Percentiles rank a stretch among this genome's conserved stretches.
These are phyloP conservation scores for Lagenidium sp. DNA, from an alignment of 352 stramenopile species.

Conservation along the genomic window DNA sequence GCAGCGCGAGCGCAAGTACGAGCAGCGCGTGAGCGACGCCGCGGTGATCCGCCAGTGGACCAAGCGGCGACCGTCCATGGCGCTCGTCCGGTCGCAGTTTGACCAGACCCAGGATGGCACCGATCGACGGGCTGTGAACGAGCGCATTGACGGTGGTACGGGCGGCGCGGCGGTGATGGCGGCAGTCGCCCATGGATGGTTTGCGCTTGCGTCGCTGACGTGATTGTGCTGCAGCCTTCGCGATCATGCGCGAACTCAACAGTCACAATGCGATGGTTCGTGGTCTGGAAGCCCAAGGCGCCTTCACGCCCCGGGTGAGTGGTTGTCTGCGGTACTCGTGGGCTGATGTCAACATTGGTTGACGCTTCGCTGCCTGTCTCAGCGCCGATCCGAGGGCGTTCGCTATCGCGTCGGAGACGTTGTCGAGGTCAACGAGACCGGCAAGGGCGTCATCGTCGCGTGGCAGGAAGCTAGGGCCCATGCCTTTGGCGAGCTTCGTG, in stretches of 20 bases:
- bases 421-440: conserved; percentile 43
- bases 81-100: conserved; percentile 49
- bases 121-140: conserved; percentile 15
- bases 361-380: not conserved
- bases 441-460: conserved; percentile 45
- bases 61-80: conserved; percentile 17
- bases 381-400: conserved; percentile 42
- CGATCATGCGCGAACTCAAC: conserved; percentile 39
- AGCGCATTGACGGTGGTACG: conserved; percentile 46
- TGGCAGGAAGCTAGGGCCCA: conserved; percentile 35
- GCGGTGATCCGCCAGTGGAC: conserved; percentile 21
- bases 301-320: conserved; percentile 45
- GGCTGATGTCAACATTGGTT: too few species aligned
- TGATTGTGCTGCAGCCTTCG: conserved; percentile 28
- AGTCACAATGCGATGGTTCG: conserved; percentile 62
- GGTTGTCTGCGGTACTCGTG: too few species aligned
- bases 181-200: not conserved
- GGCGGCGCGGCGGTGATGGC: not conserved
- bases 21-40: conserved; percentile 40
- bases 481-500: conserved; percentile 22
- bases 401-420: conserved; percentile 62
- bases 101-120: conserved; percentile 18
- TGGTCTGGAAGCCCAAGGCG: conserved; percentile 27
- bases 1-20: conserved; percentile 60
- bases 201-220: not conserved